phyloP scores from a whole-genome alignment of 2,329 filamentous ascomycete species.

The Blastomyces emzantsi region DNA sequence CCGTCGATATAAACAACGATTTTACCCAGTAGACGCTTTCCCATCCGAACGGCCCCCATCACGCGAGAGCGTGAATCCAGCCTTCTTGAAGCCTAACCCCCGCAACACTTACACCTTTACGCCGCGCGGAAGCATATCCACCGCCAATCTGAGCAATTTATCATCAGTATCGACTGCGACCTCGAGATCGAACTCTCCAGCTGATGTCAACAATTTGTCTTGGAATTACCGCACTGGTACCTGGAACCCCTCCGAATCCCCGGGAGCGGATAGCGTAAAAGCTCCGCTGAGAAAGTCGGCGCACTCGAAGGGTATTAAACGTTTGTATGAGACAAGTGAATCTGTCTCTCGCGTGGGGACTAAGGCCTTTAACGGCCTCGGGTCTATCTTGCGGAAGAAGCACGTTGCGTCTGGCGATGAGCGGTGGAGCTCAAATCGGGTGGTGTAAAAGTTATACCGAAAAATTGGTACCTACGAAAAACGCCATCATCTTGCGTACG shows the following conservation, averaged over 20 bases:
- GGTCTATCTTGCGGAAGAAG: constrained; percentile 15
- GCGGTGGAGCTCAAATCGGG: neutral
- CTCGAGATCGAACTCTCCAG: neutral
- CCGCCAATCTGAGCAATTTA: constrained; percentile 9
- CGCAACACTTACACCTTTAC: constrained; percentile 3
- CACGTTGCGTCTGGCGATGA: neutral
- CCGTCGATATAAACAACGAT: constrained; percentile 11
- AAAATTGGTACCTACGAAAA: neutral
- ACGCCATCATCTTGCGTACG: neutral
- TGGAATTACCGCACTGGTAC: constrained; percentile 1
- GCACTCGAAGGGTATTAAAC: constrained; percentile 16
- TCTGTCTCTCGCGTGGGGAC: constrained; percentile 14
- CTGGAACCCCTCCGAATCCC: neutral
- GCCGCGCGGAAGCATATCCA: constrained; percentile 9
- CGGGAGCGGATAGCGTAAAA: neutral
- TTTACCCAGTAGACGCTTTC: constrained; percentile 1
- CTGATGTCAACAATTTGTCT: neutral
- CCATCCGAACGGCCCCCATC: constrained; percentile 7
- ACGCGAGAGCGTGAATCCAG: constrained; percentile 7
- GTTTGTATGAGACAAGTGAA: constrained; percentile 14
- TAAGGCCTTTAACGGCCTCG: constrained; percentile 15
- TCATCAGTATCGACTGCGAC: neutral
- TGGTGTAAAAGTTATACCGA: neutral
- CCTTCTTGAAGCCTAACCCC: neutral
- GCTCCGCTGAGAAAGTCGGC: constrained; percentile 3